Evolutionary conservation across 495 filamentous ascomycete genomes (phyloP), one percentile per base, ranked within the genome.

Genomic region (Daldinia childiae): DNA sequence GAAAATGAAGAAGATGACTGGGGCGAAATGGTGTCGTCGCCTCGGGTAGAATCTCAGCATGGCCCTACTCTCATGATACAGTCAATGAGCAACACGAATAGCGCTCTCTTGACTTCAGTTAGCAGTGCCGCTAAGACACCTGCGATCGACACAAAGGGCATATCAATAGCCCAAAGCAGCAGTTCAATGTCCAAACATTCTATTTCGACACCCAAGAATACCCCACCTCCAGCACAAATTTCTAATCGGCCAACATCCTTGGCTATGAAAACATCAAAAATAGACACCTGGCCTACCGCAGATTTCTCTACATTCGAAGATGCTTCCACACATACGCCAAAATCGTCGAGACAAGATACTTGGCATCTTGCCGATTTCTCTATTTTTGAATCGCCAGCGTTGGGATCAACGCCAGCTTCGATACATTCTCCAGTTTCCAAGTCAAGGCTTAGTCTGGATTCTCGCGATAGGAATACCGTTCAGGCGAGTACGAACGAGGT

Each of bases 21-120:
- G 85, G 85, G 85, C 14, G 85, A 87, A 62, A 85, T 87, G 84
- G 79, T 87, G 1, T 80, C 81, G 8, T 86, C 85, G 1, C 84
- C 85, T 29, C 64, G 64, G 5, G 66, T 69, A 4, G 55, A 73
- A 6, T 60, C 76, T 29, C 59, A 75, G 0, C 62, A 67, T 27
- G 32, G 15, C n/a, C 21, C 51, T 39, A 50, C 38, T 41, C 41
- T 50, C 12, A 29, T 27, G 14, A 65, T 41, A 17, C 59, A 58
- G 15, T 29, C 58, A 11, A 45, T 32, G 6, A 52, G 21, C n/a
- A 34, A 58, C 34, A 14, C 12, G 1, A 60, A 39, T 14, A 12
- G 26, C n/a, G 21, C 17, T n/a, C 4, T 38, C 5, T 29, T 68
- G 48, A 24, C 9, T 15, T 29, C 57, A 26, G 17, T 15, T 38